Base-by-base conservation (phyloP, 2,329 filamentous ascomycete species). In the Scedosporium dehoogii region DNA sequence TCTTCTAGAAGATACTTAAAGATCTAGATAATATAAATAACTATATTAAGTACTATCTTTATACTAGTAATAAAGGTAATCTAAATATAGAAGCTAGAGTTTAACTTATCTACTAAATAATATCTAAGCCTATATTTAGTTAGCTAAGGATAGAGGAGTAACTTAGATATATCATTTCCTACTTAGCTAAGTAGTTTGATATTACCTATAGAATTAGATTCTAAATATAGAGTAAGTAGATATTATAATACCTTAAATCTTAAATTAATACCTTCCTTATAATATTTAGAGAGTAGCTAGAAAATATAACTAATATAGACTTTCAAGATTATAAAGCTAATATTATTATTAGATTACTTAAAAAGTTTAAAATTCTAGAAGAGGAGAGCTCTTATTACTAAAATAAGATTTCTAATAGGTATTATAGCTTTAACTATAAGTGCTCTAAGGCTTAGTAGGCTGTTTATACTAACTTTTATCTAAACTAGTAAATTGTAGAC, bases 61-160 rank as follows among this genome's bases (percentile, higher is more conserved):
- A 86, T 63, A 78, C 90, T 58, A 89, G 90, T 21, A 81, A 85
- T 65, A 84, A 86, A 66, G 81, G 84, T 3, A 86, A 96, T 70
- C 82, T 86, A n/a, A 71, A 75, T 5, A 74, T 90, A 14, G 85
- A 91, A 18, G 90, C 92, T 14, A 92, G 90, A 73, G 82, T 90
- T 0, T 79, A 96, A 51, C 81, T 99, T 4, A 82, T 97, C 55
- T 89, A 91, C 27, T 94, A 97, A 74, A 89, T 99, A 76, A 87
- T 91, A 0, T 89, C 96, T 63, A 94, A 99, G 76, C 92, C 92
- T 3, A 89, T 89, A 7, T 99, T 97, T 71, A 91, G 99, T 74
- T 91, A 96, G 73, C 81, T 99, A 6, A 86, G 94, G 59, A 97
- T 93, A 53, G 97, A 97, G 75, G 93, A 99, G 73, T 93, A 99